These are phyloP conservation scores for Paraphoma sp. DNA, from an alignment of 2,329 filamentous ascomycete genomes.

Conservation along the genomic window DNA sequence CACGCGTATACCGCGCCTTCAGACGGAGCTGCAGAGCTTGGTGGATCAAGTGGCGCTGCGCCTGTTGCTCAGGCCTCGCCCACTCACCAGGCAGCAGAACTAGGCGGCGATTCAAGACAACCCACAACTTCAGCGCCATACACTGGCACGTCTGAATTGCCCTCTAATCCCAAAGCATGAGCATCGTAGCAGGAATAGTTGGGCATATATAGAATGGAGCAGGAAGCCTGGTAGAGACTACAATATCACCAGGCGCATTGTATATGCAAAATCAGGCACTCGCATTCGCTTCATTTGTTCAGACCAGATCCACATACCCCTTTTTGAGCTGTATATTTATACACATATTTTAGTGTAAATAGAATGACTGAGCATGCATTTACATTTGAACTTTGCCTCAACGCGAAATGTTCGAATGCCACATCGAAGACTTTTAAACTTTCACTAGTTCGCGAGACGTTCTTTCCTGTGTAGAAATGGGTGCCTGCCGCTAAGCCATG, in stretches of 20 bases:
- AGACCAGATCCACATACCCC: background rate
- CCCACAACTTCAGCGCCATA: background rate
- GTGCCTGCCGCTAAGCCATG: no score
- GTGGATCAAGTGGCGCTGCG: conserved; percentile 3
- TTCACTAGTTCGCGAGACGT: no score
- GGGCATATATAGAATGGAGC: background rate
- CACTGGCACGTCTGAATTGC: background rate
- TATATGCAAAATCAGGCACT: background rate
- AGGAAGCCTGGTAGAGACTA: no score
- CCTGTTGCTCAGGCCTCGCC: background rate
- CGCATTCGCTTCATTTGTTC: background rate
- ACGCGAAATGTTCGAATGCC: no score
- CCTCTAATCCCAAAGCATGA: background rate
- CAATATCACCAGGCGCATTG: no score
- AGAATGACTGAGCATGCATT: background rate
- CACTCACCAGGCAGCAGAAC: conserved; percentile 6
- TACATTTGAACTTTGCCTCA: no score
- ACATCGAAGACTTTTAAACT: no score
- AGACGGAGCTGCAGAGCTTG: conserved; percentile 6
- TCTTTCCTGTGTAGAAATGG: no score
- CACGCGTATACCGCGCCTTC: background rate
- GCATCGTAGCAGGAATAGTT: background rate
- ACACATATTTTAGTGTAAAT: background rate
- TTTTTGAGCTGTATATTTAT: background rate
- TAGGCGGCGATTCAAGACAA: conserved; percentile 3